phyloP scores from a whole-genome alignment of 1,139 yeast genomes.

The Ashbya aceris region DNA sequence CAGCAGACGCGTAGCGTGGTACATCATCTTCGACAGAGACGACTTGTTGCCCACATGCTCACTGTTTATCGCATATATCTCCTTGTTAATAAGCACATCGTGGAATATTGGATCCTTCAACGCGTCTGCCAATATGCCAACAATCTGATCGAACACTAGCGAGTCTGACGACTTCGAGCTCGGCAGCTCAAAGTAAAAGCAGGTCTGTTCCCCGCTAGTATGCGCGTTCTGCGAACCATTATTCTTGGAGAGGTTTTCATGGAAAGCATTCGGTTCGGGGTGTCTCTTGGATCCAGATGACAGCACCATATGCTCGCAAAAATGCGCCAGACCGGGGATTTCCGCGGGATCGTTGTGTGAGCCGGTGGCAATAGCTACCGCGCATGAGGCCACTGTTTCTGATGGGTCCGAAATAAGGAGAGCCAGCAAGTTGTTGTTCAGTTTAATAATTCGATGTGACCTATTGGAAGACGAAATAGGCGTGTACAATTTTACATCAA shows the following conservation, averaged over 20 bases:
- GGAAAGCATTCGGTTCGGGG: conserved; percentile 41
- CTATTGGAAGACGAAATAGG: conserved; percentile 31
- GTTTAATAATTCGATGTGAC: conserved; percentile 36
- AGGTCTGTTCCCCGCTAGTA: conserved; percentile 57
- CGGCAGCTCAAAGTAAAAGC: conserved; percentile 52
- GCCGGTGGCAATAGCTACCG: conserved; percentile 51
- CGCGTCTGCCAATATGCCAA: conserved; percentile 44
- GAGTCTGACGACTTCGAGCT: conserved; percentile 25
- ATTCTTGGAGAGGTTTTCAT: conserved; percentile 34
- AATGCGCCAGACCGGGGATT: conserved; percentile 57
- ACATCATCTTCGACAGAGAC: conserved; percentile 38
- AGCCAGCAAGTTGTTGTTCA: conserved; percentile 45
- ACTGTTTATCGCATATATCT: conserved; percentile 50
- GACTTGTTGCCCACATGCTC: conserved; percentile 50
- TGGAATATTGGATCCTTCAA: conserved; percentile 45
- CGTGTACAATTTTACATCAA: conserved; percentile 32
- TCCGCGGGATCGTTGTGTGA: conserved; percentile 52
- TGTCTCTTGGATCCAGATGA: conserved; percentile 45
- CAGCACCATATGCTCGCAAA: conserved; percentile 62
- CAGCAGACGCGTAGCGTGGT: conserved; percentile 49
- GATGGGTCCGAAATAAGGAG: conserved; percentile 52
- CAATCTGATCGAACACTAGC: conserved; percentile 35
- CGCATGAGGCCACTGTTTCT: conserved; percentile 37
- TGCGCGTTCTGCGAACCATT: conserved; percentile 59
- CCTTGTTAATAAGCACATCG: conserved; percentile 36